These are phyloP conservation scores for Cinnamomum micranthum DNA, from an alignment of 164 flowering plant genomes.

Conservation along the genomic window DNA sequence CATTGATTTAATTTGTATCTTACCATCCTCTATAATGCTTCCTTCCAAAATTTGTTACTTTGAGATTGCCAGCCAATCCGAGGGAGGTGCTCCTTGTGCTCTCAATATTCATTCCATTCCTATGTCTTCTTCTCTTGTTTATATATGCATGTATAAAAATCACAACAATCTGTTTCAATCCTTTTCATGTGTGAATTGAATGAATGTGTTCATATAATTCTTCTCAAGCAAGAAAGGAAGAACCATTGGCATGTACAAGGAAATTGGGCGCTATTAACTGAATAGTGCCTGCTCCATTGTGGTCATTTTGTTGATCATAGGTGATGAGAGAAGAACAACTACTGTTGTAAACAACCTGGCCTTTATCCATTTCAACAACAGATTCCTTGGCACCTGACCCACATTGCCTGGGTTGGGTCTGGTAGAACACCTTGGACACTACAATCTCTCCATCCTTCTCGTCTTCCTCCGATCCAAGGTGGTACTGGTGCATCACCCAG, in stretches of 20 bases:
- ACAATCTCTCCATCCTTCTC: conserved; percentile 94
- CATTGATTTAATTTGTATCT: too few relatives aligned
- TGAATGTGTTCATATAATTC: neutral
- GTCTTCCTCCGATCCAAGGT: conserved; percentile 73
- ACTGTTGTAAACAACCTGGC: conserved; percentile 27
- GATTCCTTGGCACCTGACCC: conserved; percentile 28
- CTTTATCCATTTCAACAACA: conserved; percentile 8
- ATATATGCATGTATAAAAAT: too few relatives aligned
- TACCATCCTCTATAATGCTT: too few relatives aligned
- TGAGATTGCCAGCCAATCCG: too few relatives aligned
- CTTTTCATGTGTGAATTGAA: neutral
- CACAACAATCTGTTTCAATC: neutral
- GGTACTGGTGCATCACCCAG: conserved; percentile 99
- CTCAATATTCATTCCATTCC: too few relatives aligned
- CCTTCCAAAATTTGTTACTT: too few relatives aligned
- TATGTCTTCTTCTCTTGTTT: too few relatives aligned
- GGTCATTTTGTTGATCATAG: conserved; percentile 23
- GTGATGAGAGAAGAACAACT: conserved; percentile 26
- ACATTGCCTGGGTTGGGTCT: conserved; percentile 92
- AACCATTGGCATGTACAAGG: conserved; percentile 47
- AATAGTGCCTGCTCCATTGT: conserved; percentile 39
- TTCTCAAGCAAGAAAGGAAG: conserved; percentile 36
- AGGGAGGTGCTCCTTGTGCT: too few relatives aligned
- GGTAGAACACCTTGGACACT: conserved; percentile 87
- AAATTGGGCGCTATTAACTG: conserved; percentile 43